These are phyloP conservation scores for Solanum dulcamara DNA, from an alignment of 257 asterid species.

Conservation along the genomic window DNA sequence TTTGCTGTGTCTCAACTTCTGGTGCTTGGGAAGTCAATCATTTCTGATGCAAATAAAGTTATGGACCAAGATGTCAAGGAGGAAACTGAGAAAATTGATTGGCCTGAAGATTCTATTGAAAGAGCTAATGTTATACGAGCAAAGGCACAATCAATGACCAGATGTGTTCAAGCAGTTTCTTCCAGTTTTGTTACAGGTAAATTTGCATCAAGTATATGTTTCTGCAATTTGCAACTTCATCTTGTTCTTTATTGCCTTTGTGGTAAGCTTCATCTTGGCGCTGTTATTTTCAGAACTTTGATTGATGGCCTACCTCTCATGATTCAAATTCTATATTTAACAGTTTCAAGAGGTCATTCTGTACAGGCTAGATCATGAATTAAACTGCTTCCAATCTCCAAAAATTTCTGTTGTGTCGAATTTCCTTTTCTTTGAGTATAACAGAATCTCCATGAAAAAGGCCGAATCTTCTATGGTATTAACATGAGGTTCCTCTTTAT, in stretches of 20 bases:
- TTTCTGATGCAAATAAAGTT: constrained; percentile 45
- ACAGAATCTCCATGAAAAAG: neutral
- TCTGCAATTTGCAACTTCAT: neutral
- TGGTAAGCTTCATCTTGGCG: neutral
- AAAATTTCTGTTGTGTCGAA: neutral
- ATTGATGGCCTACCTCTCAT: neutral
- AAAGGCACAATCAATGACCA: constrained; percentile 48
- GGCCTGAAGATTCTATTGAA: constrained; percentile 87
- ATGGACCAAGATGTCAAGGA: constrained; percentile 42
- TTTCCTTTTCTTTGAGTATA: neutral
- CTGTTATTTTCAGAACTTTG: neutral
- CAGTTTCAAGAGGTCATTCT: neutral
- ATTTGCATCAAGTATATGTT: neutral
- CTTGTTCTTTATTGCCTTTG: neutral
- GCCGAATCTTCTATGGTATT: neutral
- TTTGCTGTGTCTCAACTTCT: constrained; percentile 71
- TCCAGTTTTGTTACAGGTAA: constrained; percentile 80
- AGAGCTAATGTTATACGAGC: constrained; percentile 65
- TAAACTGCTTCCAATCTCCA: neutral
- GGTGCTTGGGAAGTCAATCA: constrained; percentile 74
- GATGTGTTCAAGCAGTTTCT: constrained; percentile 56
- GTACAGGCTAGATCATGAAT: neutral
- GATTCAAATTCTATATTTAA: neutral
- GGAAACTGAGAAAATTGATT: constrained; percentile 49
- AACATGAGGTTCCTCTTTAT: neutral